Conservation (phyloP, 1,139 yeast species). For the Candida freyschussii region DNA sequence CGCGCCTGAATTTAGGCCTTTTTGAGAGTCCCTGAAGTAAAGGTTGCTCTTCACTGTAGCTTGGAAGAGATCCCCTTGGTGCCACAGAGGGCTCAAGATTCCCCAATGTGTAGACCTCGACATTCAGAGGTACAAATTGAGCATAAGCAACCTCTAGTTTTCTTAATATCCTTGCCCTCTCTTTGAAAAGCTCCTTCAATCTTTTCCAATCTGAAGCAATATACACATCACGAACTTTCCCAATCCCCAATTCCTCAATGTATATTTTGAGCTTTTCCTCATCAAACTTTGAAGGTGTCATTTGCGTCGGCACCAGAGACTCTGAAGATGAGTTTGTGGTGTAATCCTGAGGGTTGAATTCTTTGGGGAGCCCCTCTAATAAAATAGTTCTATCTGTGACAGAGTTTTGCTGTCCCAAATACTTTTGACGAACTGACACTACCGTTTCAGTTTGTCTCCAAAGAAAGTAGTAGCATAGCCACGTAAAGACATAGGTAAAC, state of each 20-base stretch:
- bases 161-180: slow-evolving; percentile 33
- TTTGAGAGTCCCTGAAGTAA: slow-evolving; percentile 5
- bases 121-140: slow-evolving; percentile 39
- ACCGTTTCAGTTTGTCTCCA: slow-evolving; percentile 61
- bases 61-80: slow-evolving; percentile 10
- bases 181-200: slow-evolving; percentile 38
- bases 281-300: slow-evolving; percentile 18
- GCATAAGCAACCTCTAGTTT: slow-evolving; percentile 45
- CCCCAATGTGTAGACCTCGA: slow-evolving; percentile 32
- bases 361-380: slow-evolving; percentile 73
- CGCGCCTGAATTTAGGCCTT: slow-evolving; percentile 40
- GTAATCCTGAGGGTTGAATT: slow-evolving; percentile 43
- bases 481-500: slow-evolving; percentile 72
- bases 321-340: slow-evolving; percentile 14
- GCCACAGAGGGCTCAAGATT: slow-evolving; percentile 24
- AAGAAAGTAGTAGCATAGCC: slow-evolving; percentile 50
- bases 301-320: slow-evolving; percentile 6
- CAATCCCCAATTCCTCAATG: slow-evolving; percentile 58
- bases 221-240: slow-evolving; percentile 51
- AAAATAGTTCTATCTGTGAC: slow-evolving; percentile 81
- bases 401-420: slow-evolving; percentile 75
- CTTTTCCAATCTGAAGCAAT: slow-evolving; percentile 53
- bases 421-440: slow-evolving; percentile 62
- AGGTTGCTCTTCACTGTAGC: slow-evolving; percentile 6
- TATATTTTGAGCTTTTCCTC: slow-evolving; percentile 45